These are phyloP conservation scores for Solanum pinnatisectum DNA, from an alignment of 257 asterid genomes.

Conservation along the genomic window DNA sequence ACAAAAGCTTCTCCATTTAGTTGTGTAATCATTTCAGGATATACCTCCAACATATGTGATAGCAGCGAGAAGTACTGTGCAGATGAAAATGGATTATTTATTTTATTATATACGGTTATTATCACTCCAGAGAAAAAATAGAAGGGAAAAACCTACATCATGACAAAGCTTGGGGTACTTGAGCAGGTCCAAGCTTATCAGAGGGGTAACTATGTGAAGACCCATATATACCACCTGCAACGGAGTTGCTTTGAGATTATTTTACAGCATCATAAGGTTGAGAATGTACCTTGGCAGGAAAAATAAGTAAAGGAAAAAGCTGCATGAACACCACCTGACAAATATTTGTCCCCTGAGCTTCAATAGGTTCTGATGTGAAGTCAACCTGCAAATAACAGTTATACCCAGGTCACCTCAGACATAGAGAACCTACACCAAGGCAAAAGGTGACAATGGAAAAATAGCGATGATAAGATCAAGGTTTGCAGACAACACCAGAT, in stretches of 20 bases:
- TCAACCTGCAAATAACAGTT: conserved; percentile 52
- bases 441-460: neutral
- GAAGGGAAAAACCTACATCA: conserved; percentile 45
- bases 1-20: conserved; percentile 55
- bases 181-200: conserved; percentile 73
- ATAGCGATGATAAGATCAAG: neutral
- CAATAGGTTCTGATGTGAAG: conserved; percentile 77
- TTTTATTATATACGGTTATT: neutral
- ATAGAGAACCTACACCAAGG: neutral
- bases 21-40: conserved; percentile 76
- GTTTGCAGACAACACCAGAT: conserved; percentile 44
- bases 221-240: conserved; percentile 83
- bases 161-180: conserved; percentile 90
- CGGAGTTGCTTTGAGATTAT: neutral
- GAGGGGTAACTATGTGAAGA: conserved; percentile 80
- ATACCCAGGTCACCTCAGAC: conserved; percentile 7
- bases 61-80: conserved; percentile 78
- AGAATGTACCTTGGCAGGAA: neutral
- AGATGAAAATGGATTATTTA: neutral
- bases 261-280: neutral
- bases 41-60: conserved; percentile 92
- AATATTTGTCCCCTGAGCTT: conserved; percentile 67
- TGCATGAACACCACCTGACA: conserved; percentile 50
- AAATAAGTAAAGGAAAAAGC: neutral
- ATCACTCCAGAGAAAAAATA: neutral